Evolutionary conservation across 257 asterid genomes (phyloP).

Genomic region (Mentha longifolia): DNA sequence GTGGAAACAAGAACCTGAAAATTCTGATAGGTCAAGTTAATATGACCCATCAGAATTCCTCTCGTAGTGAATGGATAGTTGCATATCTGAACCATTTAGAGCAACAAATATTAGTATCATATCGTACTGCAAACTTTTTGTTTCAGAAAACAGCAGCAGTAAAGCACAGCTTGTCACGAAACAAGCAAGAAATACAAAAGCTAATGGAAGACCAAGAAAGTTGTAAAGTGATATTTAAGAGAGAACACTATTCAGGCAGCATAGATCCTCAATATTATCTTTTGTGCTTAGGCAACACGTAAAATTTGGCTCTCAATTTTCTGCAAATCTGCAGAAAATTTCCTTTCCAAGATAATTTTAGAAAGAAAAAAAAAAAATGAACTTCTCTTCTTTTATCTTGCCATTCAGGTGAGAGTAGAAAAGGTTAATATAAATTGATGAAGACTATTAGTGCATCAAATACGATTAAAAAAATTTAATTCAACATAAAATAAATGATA

Average conservation of each 20-base stretch:
- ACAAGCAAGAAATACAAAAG: not conserved
- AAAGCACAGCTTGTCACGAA: constrained; percentile 23
- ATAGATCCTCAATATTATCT: not conserved
- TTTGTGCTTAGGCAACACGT: not conserved
- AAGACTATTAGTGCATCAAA: constrained; percentile 12
- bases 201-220: constrained; percentile 8
- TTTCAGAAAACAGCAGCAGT: constrained; percentile 26
- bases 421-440: not conserved
- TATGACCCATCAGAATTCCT: constrained; percentile 98
- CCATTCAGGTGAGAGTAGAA: constrained; percentile 16
- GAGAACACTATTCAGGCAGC: not conserved
- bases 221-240: constrained; percentile 22
- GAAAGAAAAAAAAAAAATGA: too few species aligned
- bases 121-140: constrained; percentile 1
- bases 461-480: constrained; percentile 26
- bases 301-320: not conserved
- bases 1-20: constrained; percentile 48
- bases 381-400: not conserved
- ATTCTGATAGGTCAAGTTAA: constrained; percentile 76
- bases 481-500: constrained; percentile 1
- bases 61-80: constrained; percentile 98
- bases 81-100: constrained; percentile 65
- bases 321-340: too few species aligned
- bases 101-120: constrained; percentile 17
- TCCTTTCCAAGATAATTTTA: not conserved